Evolutionary conservation across 2,329 filamentous ascomycete species (phyloP).

Genomic region (Talaromyces sp.): DNA sequence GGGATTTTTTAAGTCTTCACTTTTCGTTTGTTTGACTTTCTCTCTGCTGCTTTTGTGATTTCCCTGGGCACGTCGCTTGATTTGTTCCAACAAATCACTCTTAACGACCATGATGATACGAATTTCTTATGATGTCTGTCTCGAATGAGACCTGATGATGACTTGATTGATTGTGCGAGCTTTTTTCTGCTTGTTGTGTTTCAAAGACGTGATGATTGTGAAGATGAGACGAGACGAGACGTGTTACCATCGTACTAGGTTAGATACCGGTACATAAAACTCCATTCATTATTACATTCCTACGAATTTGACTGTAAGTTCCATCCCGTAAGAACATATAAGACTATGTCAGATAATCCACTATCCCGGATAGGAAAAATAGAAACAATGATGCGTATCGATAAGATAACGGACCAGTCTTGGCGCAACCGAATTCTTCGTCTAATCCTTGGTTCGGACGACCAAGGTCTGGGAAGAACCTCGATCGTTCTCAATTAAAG

Average conservation of each 20-base stretch:
- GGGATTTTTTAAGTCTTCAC: constrained; percentile 4
- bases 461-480: too few relatives aligned
- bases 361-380: constrained; percentile 14
- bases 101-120: constrained; percentile 26
- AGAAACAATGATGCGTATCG: constrained; percentile 8
- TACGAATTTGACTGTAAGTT: background rate
- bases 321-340: too few relatives aligned
- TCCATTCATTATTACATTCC: constrained; percentile 12
- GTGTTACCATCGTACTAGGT: constrained; percentile 3
- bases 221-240: constrained; percentile 8
- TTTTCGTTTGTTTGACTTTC: constrained; percentile 8
- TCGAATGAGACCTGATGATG: constrained; percentile 12
- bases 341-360: background rate
- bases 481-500: background rate
- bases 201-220: constrained; percentile 6
- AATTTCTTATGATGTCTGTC: constrained; percentile 21
- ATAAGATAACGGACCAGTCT: constrained; percentile 12
- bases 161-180: constrained; percentile 6
- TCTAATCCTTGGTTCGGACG: background rate
- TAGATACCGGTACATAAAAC: constrained; percentile 12
- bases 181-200: background rate
- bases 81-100: constrained; percentile 12
- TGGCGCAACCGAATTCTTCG: constrained; percentile 8
- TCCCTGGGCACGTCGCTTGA: constrained; percentile 1
- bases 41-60: constrained; percentile 1